Percentiles rank a stretch among this genome's conserved stretches.
These are phyloP conservation scores for Chionographis japonica DNA, from an alignment of 106 monocot species.

Conservation along the genomic window DNA sequence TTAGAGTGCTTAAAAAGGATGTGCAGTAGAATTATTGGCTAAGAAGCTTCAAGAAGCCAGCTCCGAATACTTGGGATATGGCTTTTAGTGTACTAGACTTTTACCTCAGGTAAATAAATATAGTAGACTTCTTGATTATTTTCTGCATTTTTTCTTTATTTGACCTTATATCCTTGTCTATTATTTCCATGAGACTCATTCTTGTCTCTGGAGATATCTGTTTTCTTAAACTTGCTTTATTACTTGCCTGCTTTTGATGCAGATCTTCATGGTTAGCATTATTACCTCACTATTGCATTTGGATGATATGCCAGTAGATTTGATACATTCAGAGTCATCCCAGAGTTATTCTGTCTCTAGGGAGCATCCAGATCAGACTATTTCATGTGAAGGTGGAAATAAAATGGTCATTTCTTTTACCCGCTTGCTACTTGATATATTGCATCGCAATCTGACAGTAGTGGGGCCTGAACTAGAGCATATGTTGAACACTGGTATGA, in stretches of 20 bases:
- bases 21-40: no score
- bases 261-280: constrained; percentile 85
- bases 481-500: constrained; percentile 26
- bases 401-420: constrained; percentile 58
- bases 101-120: no score
- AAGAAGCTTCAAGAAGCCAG: no score
- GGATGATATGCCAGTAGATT: constrained; percentile 51
- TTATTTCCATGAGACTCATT: background rate
- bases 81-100: no score
- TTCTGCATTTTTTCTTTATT: no score
- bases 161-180: background rate
- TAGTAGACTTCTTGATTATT: no score
- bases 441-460: constrained; percentile 49
- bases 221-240: constrained; percentile 5
- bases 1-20: no score
- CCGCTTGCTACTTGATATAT: constrained; percentile 55
- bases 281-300: constrained; percentile 60
- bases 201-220: background rate
- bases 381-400: constrained; percentile 40
- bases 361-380: constrained; percentile 19
- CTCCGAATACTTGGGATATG: no score
- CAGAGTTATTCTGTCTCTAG: constrained; percentile 19
- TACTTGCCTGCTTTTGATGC: constrained; percentile 13
- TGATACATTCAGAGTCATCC: constrained; percentile 8
- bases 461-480: constrained; percentile 33